Conservation (phyloP, 2,329 filamentous ascomycete species). For the Chrysoporthe puriensis region DNA sequence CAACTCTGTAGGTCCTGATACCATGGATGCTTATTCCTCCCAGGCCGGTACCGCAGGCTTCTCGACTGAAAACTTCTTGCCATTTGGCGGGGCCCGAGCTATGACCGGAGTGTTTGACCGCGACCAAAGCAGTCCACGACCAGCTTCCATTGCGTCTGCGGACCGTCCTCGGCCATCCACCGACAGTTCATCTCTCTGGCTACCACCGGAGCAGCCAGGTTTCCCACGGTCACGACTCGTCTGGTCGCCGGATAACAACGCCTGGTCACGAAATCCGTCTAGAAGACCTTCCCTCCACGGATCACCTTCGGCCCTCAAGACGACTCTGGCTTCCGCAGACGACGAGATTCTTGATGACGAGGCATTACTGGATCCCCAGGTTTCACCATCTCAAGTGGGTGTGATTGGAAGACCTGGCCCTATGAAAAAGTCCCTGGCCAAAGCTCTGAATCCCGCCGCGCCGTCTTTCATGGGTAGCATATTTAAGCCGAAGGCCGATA, state of each 20-base stretch:
- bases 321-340: constrained; percentile 64
- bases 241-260: constrained; percentile 46
- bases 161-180: constrained; percentile 78
- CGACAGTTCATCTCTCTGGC: constrained; percentile 77
- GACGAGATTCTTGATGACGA: constrained; percentile 66
- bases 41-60: constrained; percentile 41
- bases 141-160: constrained; percentile 69
- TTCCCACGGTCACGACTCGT: constrained; percentile 35
- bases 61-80: constrained; percentile 48
- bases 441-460: constrained; percentile 81
- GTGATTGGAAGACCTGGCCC: constrained; percentile 76
- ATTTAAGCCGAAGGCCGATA: constrained; percentile 51
- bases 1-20: constrained; percentile 53
- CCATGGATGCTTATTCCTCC: constrained; percentile 39
- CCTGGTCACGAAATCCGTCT: constrained; percentile 71
- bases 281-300: constrained; percentile 81
- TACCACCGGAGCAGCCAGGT: constrained; percentile 53
- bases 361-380: constrained; percentile 55
- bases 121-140: constrained; percentile 64
- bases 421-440: constrained; percentile 56
- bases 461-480: constrained; percentile 83
- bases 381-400: constrained; percentile 62
- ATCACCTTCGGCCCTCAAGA: constrained; percentile 66
- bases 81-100: constrained; percentile 53
- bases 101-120: constrained; percentile 54